Evolutionary conservation across 106 monocot genomes (phyloP).

Genomic region (Dactylorhiza incarnata): DNA sequence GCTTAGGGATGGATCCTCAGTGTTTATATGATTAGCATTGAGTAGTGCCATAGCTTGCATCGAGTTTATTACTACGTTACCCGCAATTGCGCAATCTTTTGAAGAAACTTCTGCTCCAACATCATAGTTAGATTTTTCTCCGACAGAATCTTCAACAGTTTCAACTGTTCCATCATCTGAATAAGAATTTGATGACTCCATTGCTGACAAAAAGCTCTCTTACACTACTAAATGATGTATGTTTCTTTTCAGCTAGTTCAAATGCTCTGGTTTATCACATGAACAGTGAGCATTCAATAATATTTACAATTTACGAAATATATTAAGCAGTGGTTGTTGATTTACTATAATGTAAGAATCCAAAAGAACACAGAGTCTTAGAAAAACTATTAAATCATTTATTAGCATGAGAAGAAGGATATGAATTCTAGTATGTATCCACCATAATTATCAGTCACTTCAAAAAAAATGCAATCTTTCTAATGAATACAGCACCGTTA

Average conservation of each 20-base stretch:
- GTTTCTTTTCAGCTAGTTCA: background rate
- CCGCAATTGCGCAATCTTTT: constrained; percentile 2
- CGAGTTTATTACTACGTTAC: constrained; percentile 12
- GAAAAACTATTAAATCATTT: background rate
- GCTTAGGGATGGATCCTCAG: constrained; percentile 2
- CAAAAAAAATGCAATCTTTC: background rate
- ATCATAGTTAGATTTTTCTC: constrained; percentile 20
- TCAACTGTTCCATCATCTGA: constrained; percentile 30
- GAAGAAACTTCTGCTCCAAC: background rate
- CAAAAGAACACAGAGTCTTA: background rate
- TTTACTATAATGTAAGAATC: background rate
- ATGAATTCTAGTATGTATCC: background rate
- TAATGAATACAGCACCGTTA: background rate
- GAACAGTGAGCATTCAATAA: background rate
- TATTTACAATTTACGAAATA: background rate
- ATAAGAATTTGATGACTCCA: constrained; percentile 30
- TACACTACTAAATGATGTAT: background rate
- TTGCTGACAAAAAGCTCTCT: background rate
- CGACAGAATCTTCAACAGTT: constrained; percentile 33
- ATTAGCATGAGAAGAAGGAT: background rate
- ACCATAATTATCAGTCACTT: background rate
- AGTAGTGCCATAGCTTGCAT: constrained; percentile 12
- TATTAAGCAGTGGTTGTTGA: background rate
- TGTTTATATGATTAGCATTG: background rate
- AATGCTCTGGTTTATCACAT: background rate